Percentiles rank a stretch among this genome's conserved stretches.
phyloP scores from a whole-genome alignment of 441 rosid species.

The Pelargonium australe region DNA sequence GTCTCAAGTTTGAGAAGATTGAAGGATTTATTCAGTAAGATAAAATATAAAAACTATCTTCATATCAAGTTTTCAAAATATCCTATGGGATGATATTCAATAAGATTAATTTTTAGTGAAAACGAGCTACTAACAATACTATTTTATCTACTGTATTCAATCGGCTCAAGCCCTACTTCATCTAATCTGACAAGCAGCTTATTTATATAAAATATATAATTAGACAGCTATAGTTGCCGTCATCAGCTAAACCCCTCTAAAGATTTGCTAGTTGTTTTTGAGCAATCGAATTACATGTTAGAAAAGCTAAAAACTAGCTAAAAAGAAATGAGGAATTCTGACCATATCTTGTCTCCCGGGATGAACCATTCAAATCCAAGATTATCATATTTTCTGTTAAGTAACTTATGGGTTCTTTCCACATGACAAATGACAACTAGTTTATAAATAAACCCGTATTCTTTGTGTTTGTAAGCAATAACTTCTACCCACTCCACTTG shows the following conservation, averaged over 20 bases:
- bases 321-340: background rate
- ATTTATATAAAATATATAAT: background rate
- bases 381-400: background rate
- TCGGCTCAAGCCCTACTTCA: background rate
- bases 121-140: background rate
- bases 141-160: background rate
- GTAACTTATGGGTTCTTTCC: background rate
- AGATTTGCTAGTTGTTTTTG: background rate
- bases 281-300: background rate
- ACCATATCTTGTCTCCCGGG: background rate
- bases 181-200: background rate
- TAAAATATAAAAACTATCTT: too few relatives aligned
- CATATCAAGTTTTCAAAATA: too few relatives aligned
- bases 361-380: background rate
- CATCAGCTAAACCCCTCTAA: background rate
- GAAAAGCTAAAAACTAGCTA: background rate
- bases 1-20: background rate
- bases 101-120: background rate
- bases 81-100: too few relatives aligned
- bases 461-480: background rate
- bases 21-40: too few relatives aligned
- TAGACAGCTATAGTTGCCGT: background rate
- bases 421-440: background rate
- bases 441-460: background rate
- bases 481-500: background rate